Base-by-base conservation (phyloP, 225 moss, liverwort and hornwort genomes). In the Pseudoscleropodium purum region DNA sequence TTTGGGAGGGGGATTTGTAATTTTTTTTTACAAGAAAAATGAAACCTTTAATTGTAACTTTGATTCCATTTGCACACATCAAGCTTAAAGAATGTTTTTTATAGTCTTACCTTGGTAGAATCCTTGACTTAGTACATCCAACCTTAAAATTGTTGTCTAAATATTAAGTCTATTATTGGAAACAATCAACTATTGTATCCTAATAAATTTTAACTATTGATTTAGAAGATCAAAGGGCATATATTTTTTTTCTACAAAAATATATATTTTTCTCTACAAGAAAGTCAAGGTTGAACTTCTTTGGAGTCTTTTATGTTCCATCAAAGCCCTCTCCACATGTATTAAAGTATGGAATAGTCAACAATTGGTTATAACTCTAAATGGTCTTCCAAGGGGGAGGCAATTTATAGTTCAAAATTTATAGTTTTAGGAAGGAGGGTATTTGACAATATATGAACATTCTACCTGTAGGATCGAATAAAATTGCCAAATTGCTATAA, bases 301-400 rank as follows among this genome's bases (percentile, higher is more conserved):
- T 41, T 41, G 6, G 27, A 27, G 1, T 39, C 15, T 72, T 72
- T 72, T 39, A 8, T 0, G 0, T 25, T 70, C 2, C 14, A 70
- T 70, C 7, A 70, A n/a, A 70, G n/a, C 4, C 41, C 14, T 39
- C 25, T 6, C 7, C 4, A 24, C 1, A 9, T 72, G 9, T 26
- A 41, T 73, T 17, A 17, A 54, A 54, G 4, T 15, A 9, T 15
- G 2, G 9, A 16, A 43, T 27, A 74, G 10, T 17, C 10, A 29
- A 45, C 29, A 74, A 29, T 6, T 73, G 2, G 5, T 73, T 73
- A 5, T 43, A 73, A 27, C 1, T 74, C 10, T 29, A 43, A 74
- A 10, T 0, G 0, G 10, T 74, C 3, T 14, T 43, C 8, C 0
- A 27, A 10, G 0, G 16, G 41, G 25, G 16, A 0, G 5, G 9